phyloP scores from a whole-genome alignment of 2,329 filamentous ascomycete genomes.

The Reticulascus tulasneorum region DNA sequence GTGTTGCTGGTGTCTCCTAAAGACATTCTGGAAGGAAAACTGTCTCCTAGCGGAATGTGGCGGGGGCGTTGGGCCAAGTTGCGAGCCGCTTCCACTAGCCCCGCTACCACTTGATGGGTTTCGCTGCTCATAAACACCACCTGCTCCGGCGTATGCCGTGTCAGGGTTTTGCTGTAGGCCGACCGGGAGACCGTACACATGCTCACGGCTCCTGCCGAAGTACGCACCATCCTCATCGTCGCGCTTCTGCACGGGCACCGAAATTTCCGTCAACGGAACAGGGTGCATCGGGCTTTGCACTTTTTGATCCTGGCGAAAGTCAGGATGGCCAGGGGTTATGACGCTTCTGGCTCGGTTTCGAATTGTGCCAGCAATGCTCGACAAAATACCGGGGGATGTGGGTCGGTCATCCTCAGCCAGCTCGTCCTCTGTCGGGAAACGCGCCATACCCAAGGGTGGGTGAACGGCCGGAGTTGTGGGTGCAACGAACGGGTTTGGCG shows the following conservation, averaged over 20 bases:
- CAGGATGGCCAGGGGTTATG: conserved; percentile 33
- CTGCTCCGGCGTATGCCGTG: conserved; percentile 47
- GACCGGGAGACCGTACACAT: conserved; percentile 39
- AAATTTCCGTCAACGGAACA: conserved; percentile 59
- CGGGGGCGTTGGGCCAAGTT: conserved; percentile 54
- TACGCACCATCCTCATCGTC: conserved; percentile 38
- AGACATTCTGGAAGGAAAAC: conserved; percentile 90
- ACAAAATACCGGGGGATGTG: conserved; percentile 43
- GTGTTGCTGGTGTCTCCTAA: conserved; percentile 50
- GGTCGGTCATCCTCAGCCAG: conserved; percentile 50
- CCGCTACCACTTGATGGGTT: conserved; percentile 35
- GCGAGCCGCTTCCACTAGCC: conserved; percentile 38
- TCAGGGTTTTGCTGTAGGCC: conserved; percentile 38
- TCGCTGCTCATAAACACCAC: conserved; percentile 29
- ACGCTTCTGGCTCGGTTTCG: conserved; percentile 40
- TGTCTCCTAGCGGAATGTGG: conserved; percentile 65
- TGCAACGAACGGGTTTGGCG: conserved; percentile 4
- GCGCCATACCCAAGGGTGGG: conserved; percentile 83
- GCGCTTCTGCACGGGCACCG: conserved; percentile 43
- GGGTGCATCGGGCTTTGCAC: conserved; percentile 56
- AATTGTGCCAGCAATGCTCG: conserved; percentile 55
- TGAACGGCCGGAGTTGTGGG: conserved; percentile 35
- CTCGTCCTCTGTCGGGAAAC: conserved; percentile 67
- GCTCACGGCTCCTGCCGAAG: conserved; percentile 34
- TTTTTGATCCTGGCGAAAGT: conserved; percentile 34